Conservation (phyloP, 495 filamentous ascomycete genomes). For the Bathelium albidoporum region DNA sequence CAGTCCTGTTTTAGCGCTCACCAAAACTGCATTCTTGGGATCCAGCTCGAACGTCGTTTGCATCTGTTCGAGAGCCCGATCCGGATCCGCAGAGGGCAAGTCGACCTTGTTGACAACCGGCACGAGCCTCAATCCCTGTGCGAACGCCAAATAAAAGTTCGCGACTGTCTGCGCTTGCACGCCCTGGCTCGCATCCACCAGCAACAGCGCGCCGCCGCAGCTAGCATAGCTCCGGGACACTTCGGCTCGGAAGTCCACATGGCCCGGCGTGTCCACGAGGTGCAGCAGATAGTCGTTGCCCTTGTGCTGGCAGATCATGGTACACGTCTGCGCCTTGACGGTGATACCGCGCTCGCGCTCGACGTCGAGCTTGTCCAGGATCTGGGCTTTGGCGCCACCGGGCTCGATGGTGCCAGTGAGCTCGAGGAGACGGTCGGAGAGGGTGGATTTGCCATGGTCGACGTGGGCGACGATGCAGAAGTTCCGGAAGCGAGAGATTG, state of each 20-base stretch:
- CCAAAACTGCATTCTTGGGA: constrained; percentile 64
- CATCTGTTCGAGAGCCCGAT: constrained; percentile 77
- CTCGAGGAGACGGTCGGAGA: constrained; percentile 85
- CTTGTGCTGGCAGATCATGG: constrained; percentile 83
- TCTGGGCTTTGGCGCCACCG: constrained; percentile 75
- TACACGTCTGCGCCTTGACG: constrained; percentile 97
- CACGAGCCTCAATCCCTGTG: constrained; percentile 74
- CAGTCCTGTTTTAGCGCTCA: constrained; percentile 87
- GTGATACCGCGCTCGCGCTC: constrained; percentile 94
- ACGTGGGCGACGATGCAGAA: constrained; percentile 99
- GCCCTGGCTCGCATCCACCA: constrained; percentile 90
- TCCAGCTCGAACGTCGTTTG: constrained; percentile 78
- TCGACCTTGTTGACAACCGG: constrained; percentile 97
- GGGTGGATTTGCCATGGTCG: constrained; percentile 95
- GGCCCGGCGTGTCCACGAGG: constrained; percentile 91
- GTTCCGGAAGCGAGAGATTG: constrained; percentile 85
- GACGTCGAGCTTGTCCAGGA: constrained; percentile 93
- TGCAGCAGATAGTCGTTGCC: constrained; percentile 87
- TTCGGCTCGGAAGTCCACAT: constrained; percentile 95
- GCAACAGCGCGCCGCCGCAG: constrained; percentile 82
- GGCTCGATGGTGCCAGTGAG: constrained; percentile 86
- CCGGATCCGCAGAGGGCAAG: constrained; percentile 73
- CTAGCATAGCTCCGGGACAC: constrained; percentile 90
- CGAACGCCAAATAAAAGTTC: constrained; percentile 95
- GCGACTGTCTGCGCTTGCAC: constrained; percentile 92